phyloP scores from a whole-genome alignment of 2,329 filamentous ascomycete genomes.

The Pseudogymnoascus sp. region DNA sequence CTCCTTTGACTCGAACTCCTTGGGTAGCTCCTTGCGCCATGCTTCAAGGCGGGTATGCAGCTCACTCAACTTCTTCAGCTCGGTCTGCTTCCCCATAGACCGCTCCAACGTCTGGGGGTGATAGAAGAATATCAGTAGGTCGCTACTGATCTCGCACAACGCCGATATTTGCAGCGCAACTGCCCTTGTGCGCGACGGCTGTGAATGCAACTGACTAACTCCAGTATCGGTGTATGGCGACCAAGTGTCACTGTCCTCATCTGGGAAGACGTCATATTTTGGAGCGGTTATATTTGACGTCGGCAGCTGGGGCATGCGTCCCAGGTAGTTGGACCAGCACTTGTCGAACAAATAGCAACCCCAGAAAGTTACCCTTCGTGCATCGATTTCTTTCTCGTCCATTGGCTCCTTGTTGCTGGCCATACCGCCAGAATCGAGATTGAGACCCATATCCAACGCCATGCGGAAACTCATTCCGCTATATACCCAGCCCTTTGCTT shows the following conservation, averaged over 20 bases:
- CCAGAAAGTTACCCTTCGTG: conserved; percentile 89
- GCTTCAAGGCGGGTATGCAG: conserved; percentile 82
- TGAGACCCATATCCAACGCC: conserved; percentile 88
- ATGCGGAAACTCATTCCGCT: conserved; percentile 98
- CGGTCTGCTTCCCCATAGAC: conserved; percentile 65
- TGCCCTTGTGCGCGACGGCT: conserved; percentile 75
- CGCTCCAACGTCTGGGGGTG: conserved; percentile 61
- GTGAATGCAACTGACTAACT: conserved; percentile 60
- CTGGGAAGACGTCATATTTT: conserved; percentile 83
- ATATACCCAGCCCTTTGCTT: conserved; percentile 96
- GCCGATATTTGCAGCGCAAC: conserved; percentile 73
- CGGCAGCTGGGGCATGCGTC: conserved; percentile 79
- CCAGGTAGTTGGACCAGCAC: conserved; percentile 96
- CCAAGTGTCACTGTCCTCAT: conserved; percentile 81
- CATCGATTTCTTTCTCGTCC: conserved; percentile 79
- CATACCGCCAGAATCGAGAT: conserved; percentile 67
- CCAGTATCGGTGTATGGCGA: conserved; percentile 81
- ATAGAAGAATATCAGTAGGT: conserved; percentile 84
- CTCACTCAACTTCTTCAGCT: conserved; percentile 87
- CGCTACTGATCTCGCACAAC: conserved; percentile 88
- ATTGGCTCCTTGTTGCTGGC: conserved; percentile 49
- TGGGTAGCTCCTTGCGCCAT: conserved; percentile 77
- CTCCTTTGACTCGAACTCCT: conserved; percentile 81
- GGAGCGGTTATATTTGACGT: conserved; percentile 72
- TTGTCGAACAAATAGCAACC: conserved; percentile 98